phyloP scores from a whole-genome alignment of 768 basidiomycete species.

The Leccinum barrowsii region DNA sequence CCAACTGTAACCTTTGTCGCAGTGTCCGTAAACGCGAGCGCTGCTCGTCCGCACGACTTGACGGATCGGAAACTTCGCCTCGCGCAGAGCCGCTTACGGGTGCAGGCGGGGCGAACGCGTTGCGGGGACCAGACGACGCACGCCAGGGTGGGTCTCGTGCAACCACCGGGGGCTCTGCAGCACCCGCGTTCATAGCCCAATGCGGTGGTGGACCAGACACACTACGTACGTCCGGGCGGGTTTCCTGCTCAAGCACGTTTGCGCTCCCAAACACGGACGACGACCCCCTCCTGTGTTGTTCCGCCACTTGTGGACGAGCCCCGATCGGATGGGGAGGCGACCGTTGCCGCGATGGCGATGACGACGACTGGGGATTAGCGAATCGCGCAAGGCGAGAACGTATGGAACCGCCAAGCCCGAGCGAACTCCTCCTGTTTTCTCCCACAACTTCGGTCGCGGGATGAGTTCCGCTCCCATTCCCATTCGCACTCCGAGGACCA shows the following conservation, averaged over 20 bases:
- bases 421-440: constrained; percentile 18
- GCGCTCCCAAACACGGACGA: constrained; percentile 5
- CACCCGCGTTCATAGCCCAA: constrained; percentile 9
- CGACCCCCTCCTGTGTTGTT: constrained; percentile 11
- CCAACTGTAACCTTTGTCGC: constrained; percentile 29
- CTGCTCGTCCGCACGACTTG: constrained; percentile 7
- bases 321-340: constrained; percentile 25
- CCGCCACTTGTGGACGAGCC: constrained; percentile 21
- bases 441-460: constrained; percentile 5
- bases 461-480: constrained; percentile 9
- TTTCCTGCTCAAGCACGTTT: constrained; percentile 9
- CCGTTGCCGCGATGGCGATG: constrained; percentile 17
- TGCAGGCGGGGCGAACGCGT: constrained; percentile 1
- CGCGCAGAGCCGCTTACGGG: not conserved
- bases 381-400: constrained; percentile 28
- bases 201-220: constrained; percentile 1
- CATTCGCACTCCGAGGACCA: constrained; percentile 4
- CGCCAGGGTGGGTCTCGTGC: constrained; percentile 25
- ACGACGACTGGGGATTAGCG: constrained; percentile 14
- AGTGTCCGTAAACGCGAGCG: constrained; percentile 23
- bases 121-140: constrained; percentile 15
- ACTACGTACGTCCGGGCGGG: constrained; percentile 5
- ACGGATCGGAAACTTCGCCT: constrained; percentile 1
- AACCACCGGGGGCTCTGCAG: constrained; percentile 1
- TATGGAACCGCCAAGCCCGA: constrained; percentile 20